Evolutionary conservation across 1,284 basidiomycete species (phyloP), one percentile per base, ranked within the genome.

Genomic region (Anthracocystis setariae): DNA sequence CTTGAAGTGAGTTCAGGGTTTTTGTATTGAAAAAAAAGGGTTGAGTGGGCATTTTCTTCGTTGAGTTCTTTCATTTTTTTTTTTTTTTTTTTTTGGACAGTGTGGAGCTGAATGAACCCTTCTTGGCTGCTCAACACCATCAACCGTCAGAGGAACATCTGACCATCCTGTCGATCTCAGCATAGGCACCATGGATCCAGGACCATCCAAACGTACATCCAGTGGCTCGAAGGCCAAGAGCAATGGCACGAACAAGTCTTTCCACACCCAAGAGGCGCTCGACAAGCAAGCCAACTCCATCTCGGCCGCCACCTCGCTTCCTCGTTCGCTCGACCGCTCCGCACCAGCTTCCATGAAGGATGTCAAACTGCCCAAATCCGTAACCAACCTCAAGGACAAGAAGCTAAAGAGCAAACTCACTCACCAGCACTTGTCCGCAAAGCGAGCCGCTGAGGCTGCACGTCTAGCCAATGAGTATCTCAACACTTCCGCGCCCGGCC

Each of bases 401-500:
- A 82, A 82, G 60, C 68, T 82, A 27, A 75, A 80, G 15, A 73
- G 79, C 32, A 73, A 79, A 35, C 66, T 82, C n/a, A 53, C 69
- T 20, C 56, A 73, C 24, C 73, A 77, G 45, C 76, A 76, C 46
- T 52, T 82, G 17, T 74, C 73, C 9, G 60, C 55, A 18, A 74
- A 72, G 39, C 69, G 81, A 29, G 81, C 81, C 0, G 70, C 72
- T n/a, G 65, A 74, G 42, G 73, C 80, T 46, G 77, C 76, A 1
- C 52, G 65, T 39, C 71, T 80, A 18, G 80, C 80, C n/a, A 73
- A 80, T 59, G 73, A 75, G 29, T 82, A 78, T 46, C 63, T 82
- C 63, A 71, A 82, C 67, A 62, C 62, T 20, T 35, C 75, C 5
- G 62, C 65, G 0, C 72, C 77, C 1, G 79, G 80, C 13, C 79